A percentile compares a stretch with the other conserved stretches of the same genome.
These are phyloP conservation scores for Inga oerstediana DNA, from an alignment of 306 rosid species.

Conservation along the genomic window DNA sequence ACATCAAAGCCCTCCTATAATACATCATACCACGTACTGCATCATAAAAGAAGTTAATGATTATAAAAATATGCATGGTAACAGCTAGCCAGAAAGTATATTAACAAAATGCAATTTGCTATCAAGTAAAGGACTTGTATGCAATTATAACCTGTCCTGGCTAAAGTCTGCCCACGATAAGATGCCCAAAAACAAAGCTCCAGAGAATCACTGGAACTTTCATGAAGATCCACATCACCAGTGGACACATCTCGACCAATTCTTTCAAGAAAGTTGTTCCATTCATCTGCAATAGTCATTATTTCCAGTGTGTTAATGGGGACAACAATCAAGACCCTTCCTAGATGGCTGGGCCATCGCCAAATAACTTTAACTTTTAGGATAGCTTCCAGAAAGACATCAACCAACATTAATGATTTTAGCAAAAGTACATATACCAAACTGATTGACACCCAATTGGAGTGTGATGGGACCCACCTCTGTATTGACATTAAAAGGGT, in stretches of 20 bases:
- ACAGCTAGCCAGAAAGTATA: conserved; percentile 6
- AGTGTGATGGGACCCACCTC: background rate
- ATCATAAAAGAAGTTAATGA: conserved; percentile 38
- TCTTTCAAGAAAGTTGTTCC: conserved; percentile 93
- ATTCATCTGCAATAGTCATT: conserved; percentile 66
- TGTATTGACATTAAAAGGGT: too few species aligned
- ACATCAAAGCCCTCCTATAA: conserved; percentile 94
- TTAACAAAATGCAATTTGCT: conserved; percentile 1
- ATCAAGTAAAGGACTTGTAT: conserved; percentile 10
- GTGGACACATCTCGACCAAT: conserved; percentile 76
- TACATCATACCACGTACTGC: conserved; percentile 99
- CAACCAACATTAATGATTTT: background rate
- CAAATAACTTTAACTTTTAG: background rate
- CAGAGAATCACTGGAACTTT: conserved; percentile 70
- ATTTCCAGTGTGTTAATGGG: background rate
- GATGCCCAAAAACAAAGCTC: conserved; percentile 99
- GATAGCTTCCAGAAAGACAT: background rate
- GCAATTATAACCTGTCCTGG: conserved; percentile 79
- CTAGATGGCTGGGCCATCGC: background rate
- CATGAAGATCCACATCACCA: conserved; percentile 75
- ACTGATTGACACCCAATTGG: background rate
- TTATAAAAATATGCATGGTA: conserved; percentile 15
- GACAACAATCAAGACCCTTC: conserved; percentile 1
- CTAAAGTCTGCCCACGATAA: conserved; percentile 96
- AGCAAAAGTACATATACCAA: background rate